A percentile compares a stretch with the other conserved stretches of the same genome.
phyloP scores from a whole-genome alignment of 2,329 filamentous ascomycete species.

The Xylariaceae sp. region DNA sequence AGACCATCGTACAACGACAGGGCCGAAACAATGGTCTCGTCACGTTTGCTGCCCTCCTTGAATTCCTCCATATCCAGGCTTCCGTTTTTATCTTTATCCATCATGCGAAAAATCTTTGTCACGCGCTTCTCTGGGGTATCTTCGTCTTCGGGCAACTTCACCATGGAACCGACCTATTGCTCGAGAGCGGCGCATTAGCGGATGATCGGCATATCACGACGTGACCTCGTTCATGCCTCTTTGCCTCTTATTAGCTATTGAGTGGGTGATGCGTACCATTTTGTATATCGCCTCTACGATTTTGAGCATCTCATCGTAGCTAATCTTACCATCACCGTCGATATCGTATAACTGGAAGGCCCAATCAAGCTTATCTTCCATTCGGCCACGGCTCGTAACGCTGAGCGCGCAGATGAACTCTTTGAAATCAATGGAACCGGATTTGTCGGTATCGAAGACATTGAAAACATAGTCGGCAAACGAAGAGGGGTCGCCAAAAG shows the following conservation, averaged over 20 bases:
- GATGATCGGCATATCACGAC: conserved; percentile 9
- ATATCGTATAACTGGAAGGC: conserved; percentile 99
- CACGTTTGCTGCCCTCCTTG: conserved; percentile 97
- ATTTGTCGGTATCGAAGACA: conserved; percentile 96
- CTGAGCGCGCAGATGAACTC: conserved; percentile 98
- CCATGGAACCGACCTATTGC: conserved; percentile 89
- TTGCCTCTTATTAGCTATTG: not conserved
- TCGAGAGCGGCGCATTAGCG: not conserved
- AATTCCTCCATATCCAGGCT: conserved; percentile 96
- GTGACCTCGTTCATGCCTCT: not conserved
- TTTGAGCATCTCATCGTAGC: conserved; percentile 96
- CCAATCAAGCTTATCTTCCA: conserved; percentile 99
- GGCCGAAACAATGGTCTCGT: conserved; percentile 97
- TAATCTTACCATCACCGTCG: conserved; percentile 97
- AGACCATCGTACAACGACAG: conserved; percentile 93
- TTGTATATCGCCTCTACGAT: conserved; percentile 99
- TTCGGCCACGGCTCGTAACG: conserved; percentile 93
- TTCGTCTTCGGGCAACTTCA: conserved; percentile 96
- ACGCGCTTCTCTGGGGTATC: conserved; percentile 98
- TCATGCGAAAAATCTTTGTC: conserved; percentile 98
- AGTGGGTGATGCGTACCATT: conserved; percentile 61
- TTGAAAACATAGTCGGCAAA: conserved; percentile 99
- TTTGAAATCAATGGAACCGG: conserved; percentile 97
- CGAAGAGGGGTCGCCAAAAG: conserved; percentile 92
- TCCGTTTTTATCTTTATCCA: conserved; percentile 99